Evolutionary conservation across 805 yeast species (phyloP).

Genomic region (Metschnikowia matae): DNA sequence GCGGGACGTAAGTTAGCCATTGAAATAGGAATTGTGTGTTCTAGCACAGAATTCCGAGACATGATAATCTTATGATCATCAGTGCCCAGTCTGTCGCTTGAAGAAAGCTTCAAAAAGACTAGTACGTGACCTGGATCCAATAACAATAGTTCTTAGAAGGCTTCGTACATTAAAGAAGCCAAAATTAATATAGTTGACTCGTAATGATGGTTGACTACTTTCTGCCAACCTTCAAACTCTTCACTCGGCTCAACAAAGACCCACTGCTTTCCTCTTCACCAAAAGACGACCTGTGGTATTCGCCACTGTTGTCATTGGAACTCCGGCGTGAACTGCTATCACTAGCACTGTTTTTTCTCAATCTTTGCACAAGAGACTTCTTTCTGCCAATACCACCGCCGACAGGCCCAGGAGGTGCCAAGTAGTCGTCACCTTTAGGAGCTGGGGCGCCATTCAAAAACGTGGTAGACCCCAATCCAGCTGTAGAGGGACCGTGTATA

Average conservation of each 20-base stretch:
- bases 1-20: neutral
- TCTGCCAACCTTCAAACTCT: slow-evolving; percentile 79
- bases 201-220: slow-evolving; percentile 20
- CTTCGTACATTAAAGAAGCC: neutral
- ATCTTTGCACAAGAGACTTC: slow-evolving; percentile 73
- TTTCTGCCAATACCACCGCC: slow-evolving; percentile 64
- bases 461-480: slow-evolving; percentile 89
- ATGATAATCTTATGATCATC: neutral
- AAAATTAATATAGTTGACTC: neutral
- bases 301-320: slow-evolving; percentile 24
- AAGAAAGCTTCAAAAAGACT: neutral
- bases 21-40: neutral
- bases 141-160: neutral
- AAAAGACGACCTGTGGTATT: slow-evolving; percentile 12
- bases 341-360: slow-evolving; percentile 40
- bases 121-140: neutral
- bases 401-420: slow-evolving; percentile 12
- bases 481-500: slow-evolving; percentile 80
- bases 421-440: slow-evolving; percentile 38
- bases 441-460: slow-evolving; percentile 97
- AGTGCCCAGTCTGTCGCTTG: neutral
- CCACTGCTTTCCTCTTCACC: slow-evolving; percentile 16
- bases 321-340: slow-evolving; percentile 30
- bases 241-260: slow-evolving; percentile 77
- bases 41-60: neutral